Percentiles rank a stretch among this genome's conserved stretches.
Conservation (phyloP, 1,139 yeast genomes). For the Protomyces gravidus region DNA sequence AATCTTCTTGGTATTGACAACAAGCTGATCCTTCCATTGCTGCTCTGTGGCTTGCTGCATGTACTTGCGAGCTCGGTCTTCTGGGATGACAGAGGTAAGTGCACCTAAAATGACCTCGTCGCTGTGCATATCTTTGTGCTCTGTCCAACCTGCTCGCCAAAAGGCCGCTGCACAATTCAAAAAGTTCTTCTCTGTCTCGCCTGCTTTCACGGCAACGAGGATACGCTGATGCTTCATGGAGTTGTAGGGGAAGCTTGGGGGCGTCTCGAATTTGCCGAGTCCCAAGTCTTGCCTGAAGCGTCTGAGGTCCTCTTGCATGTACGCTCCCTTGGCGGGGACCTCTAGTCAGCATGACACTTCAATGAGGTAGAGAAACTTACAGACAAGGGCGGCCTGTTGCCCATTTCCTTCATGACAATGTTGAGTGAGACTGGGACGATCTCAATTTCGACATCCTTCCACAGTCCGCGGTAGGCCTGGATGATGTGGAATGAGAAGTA, state of each 20-base stretch:
- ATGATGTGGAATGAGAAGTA: slow-evolving; percentile 23
- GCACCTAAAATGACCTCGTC: slow-evolving; percentile 10
- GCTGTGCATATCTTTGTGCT: slow-evolving; percentile 22
- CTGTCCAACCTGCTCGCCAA: slow-evolving; percentile 24
- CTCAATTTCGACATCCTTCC: slow-evolving; percentile 19
- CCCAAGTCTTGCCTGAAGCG: slow-evolving; percentile 5
- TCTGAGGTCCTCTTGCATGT: slow-evolving; percentile 9
- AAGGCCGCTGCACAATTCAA: slow-evolving; percentile 19
- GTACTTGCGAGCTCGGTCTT: slow-evolving; percentile 9
- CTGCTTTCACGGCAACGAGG: slow-evolving; percentile 4
- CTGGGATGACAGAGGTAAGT: slow-evolving; percentile 11
- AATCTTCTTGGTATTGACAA: slow-evolving; percentile 9
- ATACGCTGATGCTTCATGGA: slow-evolving; percentile 16
- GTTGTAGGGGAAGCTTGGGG: slow-evolving; percentile 21
- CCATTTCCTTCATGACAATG: slow-evolving; percentile 20
- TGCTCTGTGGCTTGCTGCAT: slow-evolving; percentile 8
- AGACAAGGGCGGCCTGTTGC: slow-evolving; percentile 17
- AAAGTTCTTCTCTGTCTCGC: slow-evolving; percentile 13
- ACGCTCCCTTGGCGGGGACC: slow-evolving; percentile 8
- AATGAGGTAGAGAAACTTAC: slow-evolving; percentile 1
- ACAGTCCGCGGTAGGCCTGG: slow-evolving; percentile 14
- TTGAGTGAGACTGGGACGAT: slow-evolving; percentile 11
- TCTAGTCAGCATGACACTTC: no score
- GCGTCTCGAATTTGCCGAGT: slow-evolving; percentile 14
- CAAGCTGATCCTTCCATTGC: slow-evolving; percentile 5